Conservation (phyloP, 257 asterid genomes). For the Fraxinus excelsior region DNA sequence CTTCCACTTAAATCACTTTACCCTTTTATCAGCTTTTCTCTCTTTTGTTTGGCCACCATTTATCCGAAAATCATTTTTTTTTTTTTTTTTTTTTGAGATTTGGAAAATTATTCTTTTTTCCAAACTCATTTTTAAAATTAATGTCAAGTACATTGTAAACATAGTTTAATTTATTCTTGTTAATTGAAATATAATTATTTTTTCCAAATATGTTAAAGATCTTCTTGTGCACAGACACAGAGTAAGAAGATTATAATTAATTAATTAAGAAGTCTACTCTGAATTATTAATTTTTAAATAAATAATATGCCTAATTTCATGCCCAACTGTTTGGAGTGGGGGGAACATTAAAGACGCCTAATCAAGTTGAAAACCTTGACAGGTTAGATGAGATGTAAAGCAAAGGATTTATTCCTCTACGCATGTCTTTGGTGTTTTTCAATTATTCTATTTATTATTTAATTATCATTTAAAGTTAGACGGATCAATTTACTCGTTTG, state of each 20-base stretch:
- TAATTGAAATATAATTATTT: too few species aligned
- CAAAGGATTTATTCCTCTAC: conserved; percentile 36
- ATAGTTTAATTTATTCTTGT: too few species aligned
- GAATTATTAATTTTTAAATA: conserved; percentile 11
- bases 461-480: neutral
- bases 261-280: neutral
- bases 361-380: conserved; percentile 23
- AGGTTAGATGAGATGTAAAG: conserved; percentile 39
- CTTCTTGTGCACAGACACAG: conserved; percentile 21
- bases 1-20: neutral
- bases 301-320: conserved; percentile 28
- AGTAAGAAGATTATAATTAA: conserved; percentile 12
- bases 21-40: neutral
- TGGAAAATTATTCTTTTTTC: too few species aligned
- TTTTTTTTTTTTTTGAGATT: too few species aligned
- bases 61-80: too few species aligned
- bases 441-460: neutral
- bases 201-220: too few species aligned
- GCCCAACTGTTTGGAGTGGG: conserved; percentile 45
- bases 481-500: too few species aligned
- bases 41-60: neutral
- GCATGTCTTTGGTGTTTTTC: conserved; percentile 22
- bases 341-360: conserved; percentile 49
- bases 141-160: too few species aligned
- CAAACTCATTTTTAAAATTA: too few species aligned